A percentile compares a stretch with the other conserved stretches of the same genome.
Evolutionary conservation across 2,329 filamentous ascomycete species (phyloP).

Genomic region (Huntiella moniliformis): DNA sequence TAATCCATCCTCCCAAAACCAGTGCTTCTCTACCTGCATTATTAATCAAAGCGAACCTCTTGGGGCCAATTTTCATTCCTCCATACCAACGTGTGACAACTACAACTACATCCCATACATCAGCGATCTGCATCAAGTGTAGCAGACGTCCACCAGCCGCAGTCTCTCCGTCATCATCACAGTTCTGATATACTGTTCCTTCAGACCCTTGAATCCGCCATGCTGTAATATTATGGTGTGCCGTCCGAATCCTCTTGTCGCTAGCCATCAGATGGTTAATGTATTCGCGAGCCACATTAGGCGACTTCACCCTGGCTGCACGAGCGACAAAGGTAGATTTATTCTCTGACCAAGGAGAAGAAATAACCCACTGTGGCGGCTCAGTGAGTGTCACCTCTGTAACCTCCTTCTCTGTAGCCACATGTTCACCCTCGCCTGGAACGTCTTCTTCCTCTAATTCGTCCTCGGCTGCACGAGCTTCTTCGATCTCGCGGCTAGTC

Average conservation of each 20-base stretch:
- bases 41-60: conserved; percentile 83
- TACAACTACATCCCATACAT: conserved; percentile 80
- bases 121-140: conserved; percentile 87
- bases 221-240: conserved; percentile 89
- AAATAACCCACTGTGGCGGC: conserved; percentile 49
- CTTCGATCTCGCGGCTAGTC: conserved; percentile 28
- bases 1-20: conserved; percentile 53
- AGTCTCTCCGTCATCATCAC: conserved; percentile 87
- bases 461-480: conserved; percentile 14
- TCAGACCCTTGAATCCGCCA: conserved; percentile 59
- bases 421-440: not conserved
- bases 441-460: conserved; percentile 9
- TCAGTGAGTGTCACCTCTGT: conserved; percentile 9
- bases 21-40: conserved; percentile 67
- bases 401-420: conserved; percentile 11
- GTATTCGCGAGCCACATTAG: conserved; percentile 50
- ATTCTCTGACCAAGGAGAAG: conserved; percentile 55
- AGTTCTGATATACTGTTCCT: conserved; percentile 51
- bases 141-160: conserved; percentile 73
- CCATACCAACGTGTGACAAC: conserved; percentile 94
- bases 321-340: conserved; percentile 80
- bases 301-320: conserved; percentile 48
- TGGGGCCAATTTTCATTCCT: conserved; percentile 71
- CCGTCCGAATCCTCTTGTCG: conserved; percentile 68
- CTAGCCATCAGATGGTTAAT: conserved; percentile 59